Base-by-base conservation (phyloP, 257 asterid genomes). In the Thymus mandschuricus region DNA sequence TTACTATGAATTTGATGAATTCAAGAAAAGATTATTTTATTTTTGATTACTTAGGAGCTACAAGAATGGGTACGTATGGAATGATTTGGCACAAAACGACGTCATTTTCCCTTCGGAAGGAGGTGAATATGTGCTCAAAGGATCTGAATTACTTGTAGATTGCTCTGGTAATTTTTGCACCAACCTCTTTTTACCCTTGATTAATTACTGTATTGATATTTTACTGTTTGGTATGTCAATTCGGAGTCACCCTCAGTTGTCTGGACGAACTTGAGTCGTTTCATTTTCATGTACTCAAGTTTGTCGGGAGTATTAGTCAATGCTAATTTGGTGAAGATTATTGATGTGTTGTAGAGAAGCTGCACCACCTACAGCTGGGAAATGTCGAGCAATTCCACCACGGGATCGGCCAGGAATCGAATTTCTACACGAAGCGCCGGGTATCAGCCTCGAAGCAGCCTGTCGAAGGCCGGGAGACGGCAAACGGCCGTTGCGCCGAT, bases 31-130 rank as follows among this genome's bases (percentile, higher is more conserved):
- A 34, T 34, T 46, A 2, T 15, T 45, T 52, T 10, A n/a, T 1
- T 57, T 55, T 3, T 11, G 64, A 33, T 27, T 10, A 44, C 21
- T 54, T 56, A 92, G 98, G 96, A 82, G 89, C 81, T 93, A 90
- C 88, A 93, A 90, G 80, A 93, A 84, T 72, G 98, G 98, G 0
- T 93, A 86, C 73, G 97, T 93, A 6, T 93, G 98, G 98, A 88
- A 93, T 85, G 98, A 90, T 72, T 82, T 93, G 70, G 72, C 80
- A 1, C 94, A 81, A 57, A 86, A 82, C 71, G 98, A 93, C 56
- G 79, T 81, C 7, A 85, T 93, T 68, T 81, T 70, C 62, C 96
- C 97, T 28, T 83, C 88, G 2, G 94, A 91, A 81, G 96, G 97
- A 48, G 88, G 88, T 66, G 98, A 93, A 76, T 90, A 88, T 77